Evolutionary conservation across 768 basidiomycete species (phyloP).

Genomic region (Auricularia heimuer): DNA sequence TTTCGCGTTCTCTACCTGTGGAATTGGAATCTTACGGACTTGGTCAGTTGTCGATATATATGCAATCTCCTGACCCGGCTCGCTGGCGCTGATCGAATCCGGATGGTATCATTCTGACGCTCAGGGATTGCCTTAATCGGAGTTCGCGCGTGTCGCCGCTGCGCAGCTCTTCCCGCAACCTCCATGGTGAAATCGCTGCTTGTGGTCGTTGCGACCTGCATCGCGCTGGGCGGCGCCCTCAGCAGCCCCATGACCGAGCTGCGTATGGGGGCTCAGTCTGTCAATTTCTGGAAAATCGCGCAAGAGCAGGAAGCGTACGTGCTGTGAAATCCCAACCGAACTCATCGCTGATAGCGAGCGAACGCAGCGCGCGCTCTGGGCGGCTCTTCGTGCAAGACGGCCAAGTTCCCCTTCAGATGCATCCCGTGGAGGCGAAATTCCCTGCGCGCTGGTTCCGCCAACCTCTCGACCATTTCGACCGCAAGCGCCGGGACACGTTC

Average conservation of each 20-base stretch:
- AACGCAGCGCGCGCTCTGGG: background rate
- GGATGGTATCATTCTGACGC: too few relatives aligned
- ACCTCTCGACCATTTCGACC: conserved; percentile 73
- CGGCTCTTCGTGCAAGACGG: background rate
- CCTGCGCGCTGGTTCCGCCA: conserved; percentile 57
- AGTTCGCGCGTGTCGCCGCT: background rate
- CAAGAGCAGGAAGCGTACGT: background rate
- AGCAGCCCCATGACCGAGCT: background rate
- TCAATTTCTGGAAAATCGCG: background rate
- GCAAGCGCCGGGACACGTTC: conserved; percentile 50
- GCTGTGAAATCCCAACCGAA: background rate
- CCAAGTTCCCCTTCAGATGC: background rate
- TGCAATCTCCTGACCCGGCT: too few relatives aligned
- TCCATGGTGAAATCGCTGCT: background rate
- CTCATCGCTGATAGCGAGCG: background rate
- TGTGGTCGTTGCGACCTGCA: conserved; percentile 32
- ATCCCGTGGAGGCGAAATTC: conserved; percentile 5
- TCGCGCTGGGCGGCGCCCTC: conserved; percentile 57
- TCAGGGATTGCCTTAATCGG: too few relatives aligned
- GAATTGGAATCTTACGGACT: too few relatives aligned
- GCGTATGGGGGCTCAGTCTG: background rate
- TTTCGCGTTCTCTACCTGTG: too few relatives aligned
- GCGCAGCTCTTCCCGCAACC: background rate
- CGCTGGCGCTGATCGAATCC: too few relatives aligned
- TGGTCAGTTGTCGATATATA: too few relatives aligned